Percentiles rank a stretch among this genome's conserved stretches.
Evolutionary conservation across 345 rosid genomes (phyloP).

Genomic region (Rubroshorea leprosula): DNA sequence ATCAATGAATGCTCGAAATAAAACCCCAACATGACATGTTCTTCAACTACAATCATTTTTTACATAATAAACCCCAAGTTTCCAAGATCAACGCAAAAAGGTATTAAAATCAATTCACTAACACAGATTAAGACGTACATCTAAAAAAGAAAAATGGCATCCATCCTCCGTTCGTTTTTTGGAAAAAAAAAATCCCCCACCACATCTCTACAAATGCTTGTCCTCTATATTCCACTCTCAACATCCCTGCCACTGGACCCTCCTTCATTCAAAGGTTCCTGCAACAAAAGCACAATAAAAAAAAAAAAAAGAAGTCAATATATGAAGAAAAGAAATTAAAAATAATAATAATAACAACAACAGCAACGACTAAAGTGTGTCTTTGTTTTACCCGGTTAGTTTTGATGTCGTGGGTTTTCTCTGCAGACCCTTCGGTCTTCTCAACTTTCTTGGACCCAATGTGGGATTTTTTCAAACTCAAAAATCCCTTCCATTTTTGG

Average conservation of each 20-base stretch:
- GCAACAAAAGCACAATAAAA: constrained; percentile 16
- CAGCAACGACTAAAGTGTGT: no score
- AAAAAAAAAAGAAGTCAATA: constrained; percentile 10
- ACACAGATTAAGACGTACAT: constrained; percentile 12
- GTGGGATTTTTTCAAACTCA: constrained; percentile 75
- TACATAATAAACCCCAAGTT: constrained; percentile 16
- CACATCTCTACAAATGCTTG: constrained; percentile 13
- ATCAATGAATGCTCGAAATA: constrained; percentile 9
- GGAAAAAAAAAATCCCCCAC: constrained; percentile 11
- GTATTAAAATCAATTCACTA: constrained; percentile 6
- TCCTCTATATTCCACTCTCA: constrained; percentile 48
- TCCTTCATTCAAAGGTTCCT: constrained; percentile 39
- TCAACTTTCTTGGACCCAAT: constrained; percentile 63
- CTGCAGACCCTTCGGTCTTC: constrained; percentile 31
- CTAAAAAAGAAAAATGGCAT: background rate
- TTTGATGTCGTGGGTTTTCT: constrained; percentile 9
- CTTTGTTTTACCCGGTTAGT: background rate
- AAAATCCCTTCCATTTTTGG: constrained; percentile 73
- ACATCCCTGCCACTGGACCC: constrained; percentile 49
- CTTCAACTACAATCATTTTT: constrained; percentile 44
- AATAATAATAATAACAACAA: no score
- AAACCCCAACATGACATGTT: constrained; percentile 10
- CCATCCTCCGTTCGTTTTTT: constrained; percentile 10
- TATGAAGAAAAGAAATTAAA: no score
- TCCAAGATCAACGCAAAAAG: constrained; percentile 1